Evolutionary conservation across 1,284 basidiomycete genomes (phyloP).

Genomic region (Heterobasidion parviporum): DNA sequence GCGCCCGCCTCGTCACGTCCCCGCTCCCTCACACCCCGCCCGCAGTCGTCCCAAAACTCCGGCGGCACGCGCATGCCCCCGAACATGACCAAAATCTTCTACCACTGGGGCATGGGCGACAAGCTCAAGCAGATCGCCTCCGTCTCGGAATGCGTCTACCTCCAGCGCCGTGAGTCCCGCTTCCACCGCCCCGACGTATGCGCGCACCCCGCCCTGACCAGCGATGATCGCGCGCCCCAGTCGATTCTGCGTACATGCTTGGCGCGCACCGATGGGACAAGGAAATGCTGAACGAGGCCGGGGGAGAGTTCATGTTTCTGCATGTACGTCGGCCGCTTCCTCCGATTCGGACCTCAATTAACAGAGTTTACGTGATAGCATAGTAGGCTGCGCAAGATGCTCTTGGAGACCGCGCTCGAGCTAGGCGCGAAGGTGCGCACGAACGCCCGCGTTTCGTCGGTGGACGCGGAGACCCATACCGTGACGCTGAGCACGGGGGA

Average conservation of each 20-base stretch:
- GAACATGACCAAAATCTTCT: conserved; percentile 47
- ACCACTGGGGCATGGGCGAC: conserved; percentile 44
- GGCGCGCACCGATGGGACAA: conserved; percentile 47
- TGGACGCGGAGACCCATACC: conserved; percentile 25
- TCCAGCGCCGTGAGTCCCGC: conserved; percentile 5
- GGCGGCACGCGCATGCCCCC: conserved; percentile 45
- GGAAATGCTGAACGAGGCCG: conserved; percentile 44
- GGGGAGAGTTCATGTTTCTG: conserved; percentile 44
- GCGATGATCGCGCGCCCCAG: conserved; percentile 16
- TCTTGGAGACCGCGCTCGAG: conserved; percentile 35
- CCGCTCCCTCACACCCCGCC: not conserved
- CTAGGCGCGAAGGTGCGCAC: conserved; percentile 35
- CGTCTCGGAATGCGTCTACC: conserved; percentile 24
- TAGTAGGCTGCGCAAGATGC: conserved; percentile 23
- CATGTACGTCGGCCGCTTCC: conserved; percentile 29
- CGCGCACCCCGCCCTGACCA: not conserved
- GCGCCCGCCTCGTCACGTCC: conserved; percentile 2
- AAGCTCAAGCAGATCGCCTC: conserved; percentile 26
- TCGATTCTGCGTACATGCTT: conserved; percentile 36
- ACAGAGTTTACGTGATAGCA: conserved; percentile 25
- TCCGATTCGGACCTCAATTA: not conserved
- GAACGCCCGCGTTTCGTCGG: conserved; percentile 28
- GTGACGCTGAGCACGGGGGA: conserved; percentile 36
- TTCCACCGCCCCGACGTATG: not conserved
- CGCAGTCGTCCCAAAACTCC: conserved; percentile 9